Conservation (phyloP, 2,329 filamentous ascomycete genomes). For the Cladosporium sphaerospermum region DNA sequence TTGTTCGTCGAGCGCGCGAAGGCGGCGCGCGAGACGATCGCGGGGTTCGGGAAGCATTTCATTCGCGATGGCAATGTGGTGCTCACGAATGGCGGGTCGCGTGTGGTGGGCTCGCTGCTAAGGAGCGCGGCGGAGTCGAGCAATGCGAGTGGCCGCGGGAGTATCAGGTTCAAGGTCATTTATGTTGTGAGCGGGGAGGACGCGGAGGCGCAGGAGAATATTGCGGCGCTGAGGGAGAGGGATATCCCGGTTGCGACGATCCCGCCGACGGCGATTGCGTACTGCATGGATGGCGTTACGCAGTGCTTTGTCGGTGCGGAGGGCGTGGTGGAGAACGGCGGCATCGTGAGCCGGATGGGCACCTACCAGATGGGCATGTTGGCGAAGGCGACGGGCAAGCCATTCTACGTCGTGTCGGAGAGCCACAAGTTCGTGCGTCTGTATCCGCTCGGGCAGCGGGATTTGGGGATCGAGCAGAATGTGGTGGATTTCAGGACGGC, state of each 20-base stretch:
- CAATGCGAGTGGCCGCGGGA: conserved; percentile 41
- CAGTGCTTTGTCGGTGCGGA: conserved; percentile 64
- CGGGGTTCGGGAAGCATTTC: conserved; percentile 69
- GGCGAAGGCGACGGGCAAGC: conserved; percentile 64
- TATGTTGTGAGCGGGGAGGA: conserved; percentile 50
- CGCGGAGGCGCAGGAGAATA: conserved; percentile 63
- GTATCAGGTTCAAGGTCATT: conserved; percentile 73
- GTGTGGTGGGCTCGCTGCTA: conserved; percentile 75
- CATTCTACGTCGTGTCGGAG: conserved; percentile 87
- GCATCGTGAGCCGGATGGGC: conserved; percentile 82
- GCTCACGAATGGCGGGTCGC: conserved; percentile 82
- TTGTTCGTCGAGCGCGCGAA: conserved; percentile 84
- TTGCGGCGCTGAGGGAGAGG: conserved; percentile 62
- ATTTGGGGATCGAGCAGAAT: conserved; percentile 72
- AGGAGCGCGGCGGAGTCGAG: conserved; percentile 63
- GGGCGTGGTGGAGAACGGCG: conserved; percentile 89
- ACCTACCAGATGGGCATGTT: conserved; percentile 80
- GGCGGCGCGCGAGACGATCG: conserved; percentile 76
- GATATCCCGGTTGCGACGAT: conserved; percentile 82
- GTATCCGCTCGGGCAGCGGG: conserved; percentile 74
- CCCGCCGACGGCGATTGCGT: conserved; percentile 67
- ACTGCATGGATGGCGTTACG: conserved; percentile 69
- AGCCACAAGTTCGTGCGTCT: conserved; percentile 94
- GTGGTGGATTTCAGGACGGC: conserved; percentile 66
- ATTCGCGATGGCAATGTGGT: conserved; percentile 73